A percentile compares a stretch with the other conserved stretches of the same genome.
Evolutionary conservation across 345 rosid genomes (phyloP).

Genomic region (Salix suchowensis): DNA sequence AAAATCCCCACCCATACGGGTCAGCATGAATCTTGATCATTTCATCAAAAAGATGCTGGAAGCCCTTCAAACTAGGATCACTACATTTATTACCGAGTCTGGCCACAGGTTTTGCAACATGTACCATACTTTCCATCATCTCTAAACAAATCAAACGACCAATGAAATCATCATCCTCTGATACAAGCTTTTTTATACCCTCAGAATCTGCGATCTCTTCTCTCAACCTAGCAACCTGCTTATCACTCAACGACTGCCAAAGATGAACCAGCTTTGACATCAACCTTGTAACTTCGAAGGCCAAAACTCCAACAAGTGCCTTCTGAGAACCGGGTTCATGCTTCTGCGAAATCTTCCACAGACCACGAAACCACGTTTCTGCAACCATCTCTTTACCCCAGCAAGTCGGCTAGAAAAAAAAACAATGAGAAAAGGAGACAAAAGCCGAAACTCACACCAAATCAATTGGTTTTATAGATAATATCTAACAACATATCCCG

Average conservation of each 20-base stretch:
- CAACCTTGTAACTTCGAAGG: constrained; percentile 83
- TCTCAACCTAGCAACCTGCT: constrained; percentile 66
- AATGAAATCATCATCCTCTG: constrained; percentile 72
- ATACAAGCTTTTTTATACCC: constrained; percentile 77
- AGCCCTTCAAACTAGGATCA: constrained; percentile 60
- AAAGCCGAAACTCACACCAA: neutral
- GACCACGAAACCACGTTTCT: constrained; percentile 83
- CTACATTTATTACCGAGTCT: constrained; percentile 70
- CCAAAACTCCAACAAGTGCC: constrained; percentile 64
- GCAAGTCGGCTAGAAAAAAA: neutral
- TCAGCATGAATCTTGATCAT: constrained; percentile 53
- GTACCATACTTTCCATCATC: constrained; percentile 56
- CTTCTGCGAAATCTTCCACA: constrained; percentile 67
- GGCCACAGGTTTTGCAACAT: constrained; percentile 62
- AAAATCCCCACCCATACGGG: constrained; percentile 67
- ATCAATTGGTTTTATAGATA: neutral
- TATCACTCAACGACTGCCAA: constrained; percentile 88
- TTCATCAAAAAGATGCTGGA: constrained; percentile 51
- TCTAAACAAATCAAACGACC: constrained; percentile 59
- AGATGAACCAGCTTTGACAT: constrained; percentile 81
- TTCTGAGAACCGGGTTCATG: constrained; percentile 52
- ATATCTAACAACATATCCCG: neutral
- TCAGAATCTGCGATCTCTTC: constrained; percentile 55
- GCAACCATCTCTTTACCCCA: constrained; percentile 50
- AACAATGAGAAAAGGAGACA: neutral